A percentile compares a stretch with the other conserved stretches of the same genome.
Conservation (phyloP, 164 flowering plant species). For the Annona squamosa region DNA sequence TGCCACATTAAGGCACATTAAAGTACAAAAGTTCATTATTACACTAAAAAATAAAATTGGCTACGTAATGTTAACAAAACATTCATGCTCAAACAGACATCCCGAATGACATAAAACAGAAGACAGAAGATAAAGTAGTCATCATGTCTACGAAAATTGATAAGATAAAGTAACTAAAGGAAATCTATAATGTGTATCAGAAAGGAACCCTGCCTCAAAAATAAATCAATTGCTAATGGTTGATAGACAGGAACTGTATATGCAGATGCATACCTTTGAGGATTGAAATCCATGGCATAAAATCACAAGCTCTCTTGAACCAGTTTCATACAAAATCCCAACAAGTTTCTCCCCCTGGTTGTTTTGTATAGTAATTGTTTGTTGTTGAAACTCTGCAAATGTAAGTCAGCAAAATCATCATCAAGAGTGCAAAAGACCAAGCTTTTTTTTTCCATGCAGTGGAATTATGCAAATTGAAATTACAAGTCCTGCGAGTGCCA, state of each 20-base stretch:
- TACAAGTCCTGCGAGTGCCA: background rate
- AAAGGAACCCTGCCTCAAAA: background rate
- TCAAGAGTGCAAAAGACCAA: background rate
- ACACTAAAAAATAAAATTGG: too few relatives aligned
- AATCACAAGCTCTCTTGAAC: slow-evolving; percentile 51
- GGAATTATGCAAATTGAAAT: background rate
- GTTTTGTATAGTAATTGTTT: slow-evolving; percentile 35
- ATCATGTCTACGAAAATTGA: too few relatives aligned
- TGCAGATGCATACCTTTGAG: slow-evolving; percentile 40
- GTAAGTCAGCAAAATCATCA: background rate
- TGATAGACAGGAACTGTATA: background rate
- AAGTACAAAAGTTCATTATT: too few relatives aligned
- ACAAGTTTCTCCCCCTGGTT: slow-evolving; percentile 54
- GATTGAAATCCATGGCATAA: slow-evolving; percentile 70
- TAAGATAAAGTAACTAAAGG: too few relatives aligned
- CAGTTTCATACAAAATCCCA: slow-evolving; percentile 61
- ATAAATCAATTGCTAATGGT: background rate
- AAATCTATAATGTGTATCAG: too few relatives aligned
- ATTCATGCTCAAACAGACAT: too few relatives aligned
- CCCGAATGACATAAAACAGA: too few relatives aligned
- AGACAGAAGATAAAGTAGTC: too few relatives aligned
- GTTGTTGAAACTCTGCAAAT: slow-evolving; percentile 20
- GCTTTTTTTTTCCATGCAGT: background rate
- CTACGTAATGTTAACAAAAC: too few relatives aligned
- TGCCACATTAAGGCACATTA: too few relatives aligned